Evolutionary conservation across 2,329 filamentous ascomycete genomes (phyloP).

Genomic region (Endocalyx cinctus): DNA sequence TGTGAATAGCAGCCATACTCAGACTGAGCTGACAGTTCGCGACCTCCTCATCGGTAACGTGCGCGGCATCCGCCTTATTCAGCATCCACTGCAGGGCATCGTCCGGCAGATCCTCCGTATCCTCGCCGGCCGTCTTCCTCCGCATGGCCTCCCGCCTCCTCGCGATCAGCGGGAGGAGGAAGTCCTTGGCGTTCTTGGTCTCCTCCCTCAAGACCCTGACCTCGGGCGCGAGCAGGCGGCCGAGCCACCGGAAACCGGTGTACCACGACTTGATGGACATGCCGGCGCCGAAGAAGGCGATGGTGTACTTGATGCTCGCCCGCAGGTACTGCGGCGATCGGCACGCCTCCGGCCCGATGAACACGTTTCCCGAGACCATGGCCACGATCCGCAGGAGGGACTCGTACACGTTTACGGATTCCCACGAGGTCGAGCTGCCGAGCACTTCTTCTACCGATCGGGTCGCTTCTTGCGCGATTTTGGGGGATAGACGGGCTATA

Average conservation of each 20-base stretch:
- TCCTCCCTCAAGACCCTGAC: constrained; percentile 29
- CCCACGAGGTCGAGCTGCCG: too few relatives aligned
- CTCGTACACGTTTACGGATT: constrained; percentile 33
- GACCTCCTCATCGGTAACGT: constrained; percentile 26
- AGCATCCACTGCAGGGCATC: constrained; percentile 45
- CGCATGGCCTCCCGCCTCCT: constrained; percentile 21
- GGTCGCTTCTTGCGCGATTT: too few relatives aligned
- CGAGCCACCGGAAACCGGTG: constrained; percentile 28
- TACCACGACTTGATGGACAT: constrained; percentile 16
- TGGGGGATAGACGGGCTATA: too few relatives aligned
- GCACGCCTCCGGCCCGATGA: constrained; percentile 43
- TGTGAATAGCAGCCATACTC: constrained; percentile 46
- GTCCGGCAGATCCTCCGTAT: constrained; percentile 33
- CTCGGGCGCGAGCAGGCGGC: constrained; percentile 27
- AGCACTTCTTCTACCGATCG: too few relatives aligned
- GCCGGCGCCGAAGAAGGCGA: constrained; percentile 35
- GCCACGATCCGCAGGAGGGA: constrained; percentile 41
- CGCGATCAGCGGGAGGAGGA: constrained; percentile 28
- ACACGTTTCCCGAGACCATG: constrained; percentile 41
- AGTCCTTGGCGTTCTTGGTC: constrained; percentile 25
- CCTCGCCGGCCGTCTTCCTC: constrained; percentile 17
- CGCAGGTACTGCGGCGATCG: constrained; percentile 40
- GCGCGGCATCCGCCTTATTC: constrained; percentile 27
- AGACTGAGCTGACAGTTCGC: constrained; percentile 37
- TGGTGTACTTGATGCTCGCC: constrained; percentile 42